Percentiles rank a stretch among this genome's conserved stretches.
Evolutionary conservation across 2,329 filamentous ascomycete species (phyloP).

Genomic region (Westerdykella aurantiaca): DNA sequence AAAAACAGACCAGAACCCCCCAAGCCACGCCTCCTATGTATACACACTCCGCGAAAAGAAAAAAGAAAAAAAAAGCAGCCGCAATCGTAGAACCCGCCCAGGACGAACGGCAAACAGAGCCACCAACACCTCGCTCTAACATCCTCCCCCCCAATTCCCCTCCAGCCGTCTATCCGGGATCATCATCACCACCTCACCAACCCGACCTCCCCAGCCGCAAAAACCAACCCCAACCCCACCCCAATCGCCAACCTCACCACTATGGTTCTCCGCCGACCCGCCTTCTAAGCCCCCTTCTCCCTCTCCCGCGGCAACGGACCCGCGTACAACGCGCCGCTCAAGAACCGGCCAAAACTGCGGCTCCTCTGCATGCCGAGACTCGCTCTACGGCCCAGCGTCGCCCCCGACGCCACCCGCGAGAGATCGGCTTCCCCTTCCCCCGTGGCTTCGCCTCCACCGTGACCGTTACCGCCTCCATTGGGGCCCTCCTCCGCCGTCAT

Average conservation of each 20-base stretch:
- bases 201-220: too few species aligned
- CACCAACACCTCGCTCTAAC: not conserved
- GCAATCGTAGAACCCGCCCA: too few species aligned
- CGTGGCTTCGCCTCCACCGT: slow-evolving; percentile 9
- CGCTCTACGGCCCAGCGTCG: slow-evolving; percentile 3
- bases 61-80: too few species aligned
- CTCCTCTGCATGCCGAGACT: slow-evolving; percentile 3
- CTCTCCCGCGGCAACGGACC: slow-evolving; percentile 22
- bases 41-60: too few species aligned
- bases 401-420: slow-evolving; percentile 6
- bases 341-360: slow-evolving; percentile 12
- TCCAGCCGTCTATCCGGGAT: too few species aligned
- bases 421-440: slow-evolving; percentile 16
- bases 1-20: too few species aligned
- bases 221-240: too few species aligned
- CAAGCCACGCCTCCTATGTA: too few species aligned
- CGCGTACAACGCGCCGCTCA: slow-evolving; percentile 25
- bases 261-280: not conserved
- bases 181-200: too few species aligned
- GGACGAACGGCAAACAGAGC: not conserved
- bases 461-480: slow-evolving; percentile 4
- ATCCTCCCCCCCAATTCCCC: too few species aligned
- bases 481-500: too few species aligned
- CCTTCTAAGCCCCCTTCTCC: slow-evolving; percentile 2
- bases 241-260: too few species aligned